Conservation (phyloP, 768 basidiomycete genomes). For the Arthromyces matolae region DNA sequence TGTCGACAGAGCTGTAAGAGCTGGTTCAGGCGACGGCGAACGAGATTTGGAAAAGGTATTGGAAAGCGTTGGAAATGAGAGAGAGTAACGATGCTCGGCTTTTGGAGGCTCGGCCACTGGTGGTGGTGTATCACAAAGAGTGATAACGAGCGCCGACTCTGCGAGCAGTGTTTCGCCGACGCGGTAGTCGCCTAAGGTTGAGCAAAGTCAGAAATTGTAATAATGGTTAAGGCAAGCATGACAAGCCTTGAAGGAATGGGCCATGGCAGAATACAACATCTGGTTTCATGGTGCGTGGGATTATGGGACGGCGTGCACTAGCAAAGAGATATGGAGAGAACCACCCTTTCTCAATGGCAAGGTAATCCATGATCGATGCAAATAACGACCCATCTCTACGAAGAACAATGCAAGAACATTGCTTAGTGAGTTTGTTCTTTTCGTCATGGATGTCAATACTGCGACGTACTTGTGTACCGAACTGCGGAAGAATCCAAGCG, state of each 20-base stretch:
- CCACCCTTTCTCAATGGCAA: slow-evolving; percentile 65
- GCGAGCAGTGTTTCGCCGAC: slow-evolving; percentile 55
- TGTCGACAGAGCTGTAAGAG: slow-evolving; percentile 36
- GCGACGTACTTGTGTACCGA: slow-evolving; percentile 49
- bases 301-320: slow-evolving; percentile 54
- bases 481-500: slow-evolving; percentile 58
- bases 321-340: slow-evolving; percentile 66
- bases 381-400: slow-evolving; percentile 55
- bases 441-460: too few species aligned
- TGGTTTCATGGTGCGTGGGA: slow-evolving; percentile 59
- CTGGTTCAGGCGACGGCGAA: slow-evolving; percentile 49
- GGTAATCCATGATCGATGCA: slow-evolving; percentile 56
- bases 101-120: slow-evolving; percentile 17
- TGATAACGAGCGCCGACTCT: slow-evolving; percentile 53
- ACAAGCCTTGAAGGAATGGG: slow-evolving; percentile 52
- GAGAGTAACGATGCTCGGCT: slow-evolving; percentile 12
- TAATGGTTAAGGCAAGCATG: slow-evolving; percentile 4
- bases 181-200: slow-evolving; percentile 51
- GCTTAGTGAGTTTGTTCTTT: too few species aligned
- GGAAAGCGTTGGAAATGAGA: slow-evolving; percentile 33
- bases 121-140: slow-evolving; percentile 34
- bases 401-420: neutral
- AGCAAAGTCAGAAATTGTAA: neutral
- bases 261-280: slow-evolving; percentile 65
- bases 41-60: slow-evolving; percentile 45